phyloP scores from a whole-genome alignment of 2,329 filamentous ascomycete species.

The Fusarium xyrophilum region DNA sequence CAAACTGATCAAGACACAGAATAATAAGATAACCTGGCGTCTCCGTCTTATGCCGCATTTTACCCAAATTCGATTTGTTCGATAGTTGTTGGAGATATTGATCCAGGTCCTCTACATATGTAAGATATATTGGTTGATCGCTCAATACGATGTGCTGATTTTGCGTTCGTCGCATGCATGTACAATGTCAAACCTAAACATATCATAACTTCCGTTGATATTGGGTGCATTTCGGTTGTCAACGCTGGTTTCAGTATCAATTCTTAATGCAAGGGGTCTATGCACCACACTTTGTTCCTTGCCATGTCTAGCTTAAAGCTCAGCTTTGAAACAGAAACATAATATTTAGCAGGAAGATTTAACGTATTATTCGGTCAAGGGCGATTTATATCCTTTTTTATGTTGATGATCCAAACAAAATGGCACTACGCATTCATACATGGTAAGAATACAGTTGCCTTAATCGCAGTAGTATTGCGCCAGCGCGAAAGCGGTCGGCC shows the following conservation, averaged over 20 bases:
- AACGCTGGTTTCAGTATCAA: background rate
- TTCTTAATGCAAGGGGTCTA: background rate
- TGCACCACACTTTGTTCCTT: background rate
- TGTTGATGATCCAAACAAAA: no score
- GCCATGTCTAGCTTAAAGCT: background rate
- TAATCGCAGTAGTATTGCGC: background rate
- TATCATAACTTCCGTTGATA: background rate
- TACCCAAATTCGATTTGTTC: background rate
- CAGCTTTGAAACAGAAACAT: background rate
- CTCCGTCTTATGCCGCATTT: background rate
- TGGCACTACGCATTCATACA: no score
- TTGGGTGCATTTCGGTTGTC: no score
- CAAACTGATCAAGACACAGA: background rate
- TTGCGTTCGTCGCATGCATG: background rate
- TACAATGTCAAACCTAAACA: background rate
- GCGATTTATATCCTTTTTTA: no score
- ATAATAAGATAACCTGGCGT: background rate
- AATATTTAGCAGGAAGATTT: background rate
- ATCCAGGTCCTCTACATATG: background rate
- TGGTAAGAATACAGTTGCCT: background rate
- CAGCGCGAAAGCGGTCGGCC: background rate
- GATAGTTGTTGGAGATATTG: background rate
- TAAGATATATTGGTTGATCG: background rate
- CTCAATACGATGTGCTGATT: background rate
- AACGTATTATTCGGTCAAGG: background rate